phyloP scores from a whole-genome alignment of 805 yeast genomes.

The Ogataea neopini region DNA sequence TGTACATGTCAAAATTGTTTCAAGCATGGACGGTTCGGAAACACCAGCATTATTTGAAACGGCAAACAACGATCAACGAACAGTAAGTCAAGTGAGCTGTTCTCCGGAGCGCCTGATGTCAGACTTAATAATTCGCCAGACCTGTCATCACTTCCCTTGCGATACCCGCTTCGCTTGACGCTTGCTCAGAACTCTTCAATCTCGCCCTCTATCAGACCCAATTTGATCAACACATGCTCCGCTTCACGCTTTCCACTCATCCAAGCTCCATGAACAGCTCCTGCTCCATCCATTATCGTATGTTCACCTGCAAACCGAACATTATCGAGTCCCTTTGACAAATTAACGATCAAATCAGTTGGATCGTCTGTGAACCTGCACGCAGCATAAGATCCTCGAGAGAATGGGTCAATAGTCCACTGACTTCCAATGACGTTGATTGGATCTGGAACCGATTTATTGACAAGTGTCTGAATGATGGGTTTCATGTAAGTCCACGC shows the following conservation, averaged over 20 bases:
- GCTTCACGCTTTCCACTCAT: conserved; percentile 52
- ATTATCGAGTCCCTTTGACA: conserved; percentile 56
- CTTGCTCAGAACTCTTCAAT: conserved; percentile 34
- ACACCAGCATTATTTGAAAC: conserved; percentile 10
- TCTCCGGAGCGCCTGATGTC: too few species aligned
- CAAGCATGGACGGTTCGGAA: conserved; percentile 33
- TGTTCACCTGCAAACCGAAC: conserved; percentile 92
- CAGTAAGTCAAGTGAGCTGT: too few species aligned
- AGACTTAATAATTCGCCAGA: too few species aligned
- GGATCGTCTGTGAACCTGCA: conserved; percentile 71
- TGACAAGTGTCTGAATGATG: conserved; percentile 34
- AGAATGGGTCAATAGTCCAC: conserved; percentile 81
- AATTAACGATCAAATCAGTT: conserved; percentile 56
- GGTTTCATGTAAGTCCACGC: conserved; percentile 66
- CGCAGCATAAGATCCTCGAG: conserved; percentile 82
- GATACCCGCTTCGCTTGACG: too few species aligned
- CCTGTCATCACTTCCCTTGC: too few species aligned
- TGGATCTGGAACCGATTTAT: conserved; percentile 32
- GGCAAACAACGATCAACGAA: too few species aligned
- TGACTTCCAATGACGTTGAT: conserved; percentile 50
- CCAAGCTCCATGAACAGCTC: conserved; percentile 93
- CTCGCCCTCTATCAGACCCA: conserved; percentile 35
- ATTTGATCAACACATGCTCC: conserved; percentile 20
- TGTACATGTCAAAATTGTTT: conserved; percentile 36
- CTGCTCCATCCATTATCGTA: conserved; percentile 81